Evolutionary conservation across 768 basidiomycete genomes (phyloP), one percentile per base, ranked within the genome.

Genomic region (Collybia nuda): DNA sequence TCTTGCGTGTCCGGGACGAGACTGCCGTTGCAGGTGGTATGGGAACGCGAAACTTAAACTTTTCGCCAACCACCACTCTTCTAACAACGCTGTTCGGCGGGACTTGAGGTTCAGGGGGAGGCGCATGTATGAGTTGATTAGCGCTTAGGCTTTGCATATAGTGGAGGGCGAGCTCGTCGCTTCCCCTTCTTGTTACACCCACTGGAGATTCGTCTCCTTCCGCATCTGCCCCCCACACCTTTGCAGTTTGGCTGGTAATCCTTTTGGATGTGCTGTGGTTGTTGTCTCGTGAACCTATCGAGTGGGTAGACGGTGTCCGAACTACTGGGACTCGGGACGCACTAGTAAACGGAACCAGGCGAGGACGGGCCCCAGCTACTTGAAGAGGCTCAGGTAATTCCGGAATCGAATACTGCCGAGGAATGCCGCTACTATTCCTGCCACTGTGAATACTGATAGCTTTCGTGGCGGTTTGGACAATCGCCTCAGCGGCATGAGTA

Each of bases 121-220:
- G 80, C 57, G 83, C 82, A 11, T 29, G 37, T 6, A 32, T 22
- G 32, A 53, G 52, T 40, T 62, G 55, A 28, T 86, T 82, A 29
- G 75, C 83, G 18, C 86, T 88, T 49, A 89, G 72, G 12, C 85
- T 78, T 44, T 79, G 80, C 35, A 90, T 83, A 57, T 88, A 90
- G 56, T 82, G 83, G 55, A 88, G 75, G 6, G 86, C 85, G 21
- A 90, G 74, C 44, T 87, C 88, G 62, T 90, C 88, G 58, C 78
- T 81, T 35, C 65, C 68, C 52, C 68, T 71, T 40, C 62, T 70
- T 59, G 56, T 71, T 48, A 64, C 28, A 32, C 45, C 55, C 23
- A 54, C 61, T 36, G 51, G 57, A 17, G 56, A 51, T 36, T 61
- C 55, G 6, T 47, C n/a, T 6, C 36, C 39, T 12, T 18, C 26